Conservation (phyloP, 2,329 filamentous ascomycete genomes). For the Clarireedia homoeocarpa region DNA sequence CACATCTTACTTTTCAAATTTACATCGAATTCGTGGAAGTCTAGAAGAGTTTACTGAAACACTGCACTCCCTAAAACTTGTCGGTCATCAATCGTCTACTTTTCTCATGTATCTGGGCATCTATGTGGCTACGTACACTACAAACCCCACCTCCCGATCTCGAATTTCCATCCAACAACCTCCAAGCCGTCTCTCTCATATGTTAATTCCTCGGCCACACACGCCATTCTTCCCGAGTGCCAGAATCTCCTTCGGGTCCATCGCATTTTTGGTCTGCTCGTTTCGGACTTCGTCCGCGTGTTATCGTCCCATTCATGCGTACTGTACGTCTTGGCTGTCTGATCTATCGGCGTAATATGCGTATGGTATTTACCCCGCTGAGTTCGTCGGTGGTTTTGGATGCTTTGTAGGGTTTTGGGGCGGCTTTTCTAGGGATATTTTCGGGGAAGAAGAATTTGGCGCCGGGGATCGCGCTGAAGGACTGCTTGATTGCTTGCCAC, state of each 20-base stretch:
- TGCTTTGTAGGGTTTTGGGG: constrained; percentile 25
- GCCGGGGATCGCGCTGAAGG: constrained; percentile 26
- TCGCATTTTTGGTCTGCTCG: constrained; percentile 37
- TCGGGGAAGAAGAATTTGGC: constrained; percentile 27
- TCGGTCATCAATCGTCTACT: too few species aligned
- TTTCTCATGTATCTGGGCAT: too few species aligned
- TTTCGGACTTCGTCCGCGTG: constrained; percentile 35
- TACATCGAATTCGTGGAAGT: too few species aligned
- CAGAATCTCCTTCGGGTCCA: constrained; percentile 41
- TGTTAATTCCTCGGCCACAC: constrained; percentile 13
- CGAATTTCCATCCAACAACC: background rate
- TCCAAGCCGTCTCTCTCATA: constrained; percentile 10
- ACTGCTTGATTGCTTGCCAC: constrained; percentile 26
- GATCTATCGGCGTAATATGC: constrained; percentile 38
- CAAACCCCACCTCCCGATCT: too few species aligned
- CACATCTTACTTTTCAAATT: too few species aligned
- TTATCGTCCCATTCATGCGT: constrained; percentile 30
- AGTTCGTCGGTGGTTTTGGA: constrained; percentile 27
- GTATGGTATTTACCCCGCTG: constrained; percentile 40
- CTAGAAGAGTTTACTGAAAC: too few species aligned
- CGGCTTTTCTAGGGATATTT: constrained; percentile 22
- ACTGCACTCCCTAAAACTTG: too few species aligned
- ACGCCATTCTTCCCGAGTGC: constrained; percentile 38
- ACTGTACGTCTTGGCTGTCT: constrained; percentile 37
- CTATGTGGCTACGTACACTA: too few species aligned